Percentiles rank a stretch among this genome's conserved stretches.
phyloP scores from a whole-genome alignment of 805 yeast genomes.

The Lachancea sp. region DNA sequence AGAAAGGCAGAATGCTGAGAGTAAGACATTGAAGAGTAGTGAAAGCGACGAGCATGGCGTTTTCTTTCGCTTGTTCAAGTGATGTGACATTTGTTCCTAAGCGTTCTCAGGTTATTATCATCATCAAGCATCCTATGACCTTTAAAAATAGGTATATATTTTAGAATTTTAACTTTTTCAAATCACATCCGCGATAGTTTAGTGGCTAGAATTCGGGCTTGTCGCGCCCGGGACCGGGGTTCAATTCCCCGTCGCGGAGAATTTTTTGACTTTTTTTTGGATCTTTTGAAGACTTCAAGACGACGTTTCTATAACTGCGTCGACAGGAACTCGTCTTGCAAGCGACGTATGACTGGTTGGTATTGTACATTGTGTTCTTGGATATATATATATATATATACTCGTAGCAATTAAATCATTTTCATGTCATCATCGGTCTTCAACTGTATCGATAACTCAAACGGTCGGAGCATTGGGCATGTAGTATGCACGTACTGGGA shows the following conservation, averaged over 20 bases:
- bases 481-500: slow-evolving; percentile 44
- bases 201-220: slow-evolving; percentile 19
- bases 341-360: no score
- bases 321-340: no score
- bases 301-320: no score
- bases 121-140: no score
- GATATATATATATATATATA: no score
- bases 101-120: no score
- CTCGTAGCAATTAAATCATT: neutral
- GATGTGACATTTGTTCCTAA: no score
- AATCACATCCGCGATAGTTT: slow-evolving; percentile 12
- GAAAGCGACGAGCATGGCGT: neutral
- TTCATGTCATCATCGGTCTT: neutral
- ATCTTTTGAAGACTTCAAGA: no score
- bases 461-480: slow-evolving; percentile 44
- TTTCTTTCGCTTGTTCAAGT: no score
- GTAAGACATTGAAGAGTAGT: neutral
- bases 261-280: slow-evolving; percentile 5
- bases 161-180: no score
- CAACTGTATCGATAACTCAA: slow-evolving; percentile 6
- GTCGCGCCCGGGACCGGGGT: slow-evolving; percentile 27
- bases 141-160: no score
- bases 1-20: neutral
- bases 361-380: no score
- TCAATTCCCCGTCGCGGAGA: slow-evolving; percentile 28